Percentiles rank a stretch among this genome's conserved stretches.
Evolutionary conservation across 2,329 filamentous ascomycete genomes (phyloP).

Genomic region (Diaporthe batatas): DNA sequence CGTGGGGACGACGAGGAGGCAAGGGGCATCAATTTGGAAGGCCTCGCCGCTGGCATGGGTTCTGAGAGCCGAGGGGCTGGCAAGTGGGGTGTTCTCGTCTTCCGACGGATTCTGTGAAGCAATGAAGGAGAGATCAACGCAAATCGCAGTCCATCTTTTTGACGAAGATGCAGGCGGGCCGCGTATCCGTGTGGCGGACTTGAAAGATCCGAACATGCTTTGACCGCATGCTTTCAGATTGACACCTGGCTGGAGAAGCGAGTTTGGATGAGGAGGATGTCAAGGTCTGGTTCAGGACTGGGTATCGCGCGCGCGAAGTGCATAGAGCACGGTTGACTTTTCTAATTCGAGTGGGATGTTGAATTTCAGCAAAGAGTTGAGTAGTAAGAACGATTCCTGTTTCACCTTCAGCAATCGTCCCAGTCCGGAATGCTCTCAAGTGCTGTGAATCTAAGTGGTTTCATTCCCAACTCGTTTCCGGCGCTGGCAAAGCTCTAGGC

Average conservation of each 20-base stretch:
- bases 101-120: neutral
- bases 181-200: neutral
- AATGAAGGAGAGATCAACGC: neutral
- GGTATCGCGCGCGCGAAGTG: too few relatives aligned
- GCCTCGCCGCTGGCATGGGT: neutral
- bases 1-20: neutral
- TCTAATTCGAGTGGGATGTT: neutral
- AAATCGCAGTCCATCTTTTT: neutral
- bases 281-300: neutral
- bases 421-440: too few relatives aligned
- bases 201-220: neutral
- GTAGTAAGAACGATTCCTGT: neutral
- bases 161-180: neutral
- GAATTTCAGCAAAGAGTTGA: too few relatives aligned
- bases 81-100: neutral
- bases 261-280: neutral
- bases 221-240: neutral
- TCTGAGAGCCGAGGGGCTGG: neutral
- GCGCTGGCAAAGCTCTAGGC: neutral
- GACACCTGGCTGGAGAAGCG: too few relatives aligned
- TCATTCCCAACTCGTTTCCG: too few relatives aligned
- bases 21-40: neutral
- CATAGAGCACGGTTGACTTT: neutral
- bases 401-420: too few relatives aligned
- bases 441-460: too few relatives aligned